Evolutionary conservation across 441 rosid genomes (phyloP), one percentile per base, ranked within the genome.

Genomic region (Syzygium syzygioides): DNA sequence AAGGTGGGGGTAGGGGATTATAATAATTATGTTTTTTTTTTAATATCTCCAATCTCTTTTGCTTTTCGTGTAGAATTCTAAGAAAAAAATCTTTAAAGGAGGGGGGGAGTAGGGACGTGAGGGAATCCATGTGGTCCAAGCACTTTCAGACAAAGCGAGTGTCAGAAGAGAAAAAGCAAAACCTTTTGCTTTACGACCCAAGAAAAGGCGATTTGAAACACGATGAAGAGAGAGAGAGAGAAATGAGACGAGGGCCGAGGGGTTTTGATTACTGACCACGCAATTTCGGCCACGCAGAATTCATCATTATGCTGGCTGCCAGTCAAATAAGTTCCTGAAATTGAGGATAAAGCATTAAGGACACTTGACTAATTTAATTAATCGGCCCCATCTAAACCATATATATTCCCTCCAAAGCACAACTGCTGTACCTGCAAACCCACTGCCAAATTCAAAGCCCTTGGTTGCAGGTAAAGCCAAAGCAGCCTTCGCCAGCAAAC

Each of bases 381-480:
- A 28, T 52, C 68, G 62, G 54, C 59, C 76, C 85, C 48, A 80
- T 55, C 88, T 55, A 34, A 66, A 14, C 55, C 79, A 89, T 56
- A 48, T 25, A 62, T 88, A 88, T 20, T 71, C 60, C 60, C 56
- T 45, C 53, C 37, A 89, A 48, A 85, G 59, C 45, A n/a, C 45
- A 87, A 85, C 87, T 55, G 88, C 80, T 60, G 86, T 85, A 98
- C 99, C 99, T 95, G 96, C 93, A 93, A 98, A 98, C 37, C n/a
- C n/a, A n/a, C 98, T 97, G 83, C 99, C 99, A 92, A 98, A 88
- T 92, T 98, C 99, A 90, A 98, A 98, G 86, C 99, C 99, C 89
- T 97, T 98, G 55, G 98, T 95, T 86, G 99, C 99, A 87, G 99
- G 99, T n/a, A n/a, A n/a, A n/a, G n/a, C n/a, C n/a, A n/a, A n/a